Evolutionary conservation across 495 filamentous ascomycete species (phyloP), one percentile per base, ranked within the genome.

Genomic region (Aspergillus saccharolyticus): DNA sequence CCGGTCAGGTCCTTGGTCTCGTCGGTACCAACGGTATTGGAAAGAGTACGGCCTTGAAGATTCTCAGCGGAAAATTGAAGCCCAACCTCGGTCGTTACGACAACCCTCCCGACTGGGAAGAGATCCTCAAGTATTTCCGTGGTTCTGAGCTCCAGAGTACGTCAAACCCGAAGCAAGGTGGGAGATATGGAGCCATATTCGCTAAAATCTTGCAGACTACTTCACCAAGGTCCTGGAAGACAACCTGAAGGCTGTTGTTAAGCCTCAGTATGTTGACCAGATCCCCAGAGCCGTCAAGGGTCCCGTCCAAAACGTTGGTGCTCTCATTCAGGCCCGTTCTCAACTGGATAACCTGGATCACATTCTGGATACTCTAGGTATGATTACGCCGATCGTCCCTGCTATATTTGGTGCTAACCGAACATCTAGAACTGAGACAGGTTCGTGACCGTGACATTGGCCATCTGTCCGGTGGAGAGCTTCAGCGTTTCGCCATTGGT

Each of bases 21-120:
- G 94, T 98, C 18, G 94, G 94, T 67, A 97, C 93, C 53, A 97
- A 98, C 84, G 94, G 94, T 88, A 98, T 97, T 68, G 94, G 94
- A 73, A 97, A 98, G 82, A 96, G 91, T 76, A 97, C 94, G 0
- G 94, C 94, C 1, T 78, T 98, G 71, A 97, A 97, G 78, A 97
- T 98, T 68, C 84, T 98, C 61, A 94, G 90, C 66, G 94, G 94
- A 58, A 98, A 97, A 74, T 80, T 97, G 61, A 98, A 98, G 85
- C 94, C 94, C 50, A 98, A 98, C 68, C 74, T 98, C 66, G 94
- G 94, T 53, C 80, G 89, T 66, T 97, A 88, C 73, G 91, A 97
- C 59, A 93, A 97, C 73, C 92, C 93, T 1, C 95, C 94, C 3
- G 94, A 98, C 70, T 98, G 94, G 94, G 92, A 97, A 73, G 95